phyloP scores from a whole-genome alignment of 768 basidiomycete genomes.

The Terana coerulea region DNA sequence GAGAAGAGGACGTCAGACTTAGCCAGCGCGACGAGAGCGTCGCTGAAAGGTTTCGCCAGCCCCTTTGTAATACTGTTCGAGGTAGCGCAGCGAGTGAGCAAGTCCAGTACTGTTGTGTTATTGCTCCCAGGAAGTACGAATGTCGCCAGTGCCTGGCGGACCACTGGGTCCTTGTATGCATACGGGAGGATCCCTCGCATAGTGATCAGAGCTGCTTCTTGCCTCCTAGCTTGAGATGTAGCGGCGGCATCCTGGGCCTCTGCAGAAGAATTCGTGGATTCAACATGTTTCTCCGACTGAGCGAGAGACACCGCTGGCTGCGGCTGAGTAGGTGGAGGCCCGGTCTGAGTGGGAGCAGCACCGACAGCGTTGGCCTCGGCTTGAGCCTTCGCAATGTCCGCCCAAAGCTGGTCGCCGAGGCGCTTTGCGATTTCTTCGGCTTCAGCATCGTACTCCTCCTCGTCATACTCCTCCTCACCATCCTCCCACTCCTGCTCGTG shows the following conservation, averaged over 20 bases:
- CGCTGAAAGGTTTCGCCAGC: slow-evolving; percentile 54
- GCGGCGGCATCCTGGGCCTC: not conserved
- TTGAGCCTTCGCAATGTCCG: slow-evolving; percentile 66
- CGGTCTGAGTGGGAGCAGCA: slow-evolving; percentile 6
- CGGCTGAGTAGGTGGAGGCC: not conserved
- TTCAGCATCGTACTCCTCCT: slow-evolving; percentile 59
- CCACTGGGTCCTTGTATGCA: slow-evolving; percentile 52
- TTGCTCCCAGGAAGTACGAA: slow-evolving; percentile 41
- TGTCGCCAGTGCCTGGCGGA: slow-evolving; percentile 49
- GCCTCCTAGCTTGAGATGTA: slow-evolving; percentile 33
- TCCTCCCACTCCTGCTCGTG: slow-evolving; percentile 26
- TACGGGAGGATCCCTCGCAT: slow-evolving; percentile 60
- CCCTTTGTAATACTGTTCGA: slow-evolving; percentile 48
- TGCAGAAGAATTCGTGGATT: too few relatives aligned
- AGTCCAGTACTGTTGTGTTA: slow-evolving; percentile 51
- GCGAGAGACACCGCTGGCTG: slow-evolving; percentile 4
- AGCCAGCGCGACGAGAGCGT: slow-evolving; percentile 60
- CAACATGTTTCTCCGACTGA: slow-evolving; percentile 1
- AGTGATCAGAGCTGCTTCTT: slow-evolving; percentile 58
- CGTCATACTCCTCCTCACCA: slow-evolving; percentile 53
- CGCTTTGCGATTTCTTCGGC: slow-evolving; percentile 72
- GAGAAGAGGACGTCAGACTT: slow-evolving; percentile 65
- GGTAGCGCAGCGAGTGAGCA: slow-evolving; percentile 47
- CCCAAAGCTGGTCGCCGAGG: slow-evolving; percentile 75
- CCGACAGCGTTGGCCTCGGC: slow-evolving; percentile 32